These are phyloP conservation scores for Chlorokybus atmophyticus DNA, from an alignment of 139 green algal genomes.

Conservation along the genomic window DNA sequence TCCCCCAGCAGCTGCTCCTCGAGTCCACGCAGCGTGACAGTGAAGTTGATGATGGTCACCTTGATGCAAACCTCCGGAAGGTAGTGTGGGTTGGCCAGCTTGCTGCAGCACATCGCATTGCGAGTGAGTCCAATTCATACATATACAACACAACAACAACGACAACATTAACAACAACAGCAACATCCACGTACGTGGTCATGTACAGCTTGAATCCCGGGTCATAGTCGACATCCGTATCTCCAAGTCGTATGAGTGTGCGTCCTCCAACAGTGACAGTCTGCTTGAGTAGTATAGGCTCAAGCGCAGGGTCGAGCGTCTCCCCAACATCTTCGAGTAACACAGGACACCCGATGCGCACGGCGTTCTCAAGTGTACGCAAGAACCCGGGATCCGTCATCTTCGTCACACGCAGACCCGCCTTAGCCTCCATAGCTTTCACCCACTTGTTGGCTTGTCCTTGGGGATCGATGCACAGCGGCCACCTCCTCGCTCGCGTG, in stretches of 20 bases:
- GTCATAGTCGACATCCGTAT: slow-evolving; percentile 64
- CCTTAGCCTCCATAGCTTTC: slow-evolving; percentile 60
- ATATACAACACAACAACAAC: no score
- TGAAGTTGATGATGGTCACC: slow-evolving; percentile 79
- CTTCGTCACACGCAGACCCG: slow-evolving; percentile 55
- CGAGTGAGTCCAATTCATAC: no score
- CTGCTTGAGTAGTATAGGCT: slow-evolving; percentile 57
- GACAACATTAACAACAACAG: no score
- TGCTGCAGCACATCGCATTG: no score
- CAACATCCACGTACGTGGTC: no score
- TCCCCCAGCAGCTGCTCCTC: slow-evolving; percentile 77
- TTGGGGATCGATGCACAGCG: slow-evolving; percentile 74
- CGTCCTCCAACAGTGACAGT: slow-evolving; percentile 44
- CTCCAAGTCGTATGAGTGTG: slow-evolving; percentile 56
- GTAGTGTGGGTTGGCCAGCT: slow-evolving; percentile 70
- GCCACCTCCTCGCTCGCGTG: slow-evolving; percentile 57
- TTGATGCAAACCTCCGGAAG: slow-evolving; percentile 70
- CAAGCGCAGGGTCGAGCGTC: slow-evolving; percentile 57
- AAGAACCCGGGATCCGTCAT: slow-evolving; percentile 59
- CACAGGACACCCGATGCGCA: slow-evolving; percentile 52
- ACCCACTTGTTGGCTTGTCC: slow-evolving; percentile 65
- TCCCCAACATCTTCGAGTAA: slow-evolving; percentile 65
- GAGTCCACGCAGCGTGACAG: slow-evolving; percentile 47
- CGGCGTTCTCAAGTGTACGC: slow-evolving; percentile 57
- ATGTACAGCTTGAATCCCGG: slow-evolving; percentile 66